phyloP scores from a whole-genome alignment of 306 rosid genomes.

The Citrullus amarus region DNA sequence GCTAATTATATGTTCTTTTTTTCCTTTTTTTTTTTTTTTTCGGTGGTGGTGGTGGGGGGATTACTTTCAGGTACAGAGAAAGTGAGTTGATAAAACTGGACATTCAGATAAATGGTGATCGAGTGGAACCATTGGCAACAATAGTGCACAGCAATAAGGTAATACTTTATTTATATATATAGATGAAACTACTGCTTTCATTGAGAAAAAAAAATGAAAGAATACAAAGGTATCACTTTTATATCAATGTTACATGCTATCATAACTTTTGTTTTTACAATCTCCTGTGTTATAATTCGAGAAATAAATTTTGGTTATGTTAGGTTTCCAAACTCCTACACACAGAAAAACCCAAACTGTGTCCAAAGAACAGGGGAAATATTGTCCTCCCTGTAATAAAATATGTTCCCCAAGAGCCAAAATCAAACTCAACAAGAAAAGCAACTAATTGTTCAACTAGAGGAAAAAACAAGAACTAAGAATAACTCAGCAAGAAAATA shows the following conservation, averaged over 20 bases:
- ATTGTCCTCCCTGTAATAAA: too few species aligned
- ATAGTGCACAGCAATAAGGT: conserved; percentile 87
- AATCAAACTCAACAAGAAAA: too few species aligned
- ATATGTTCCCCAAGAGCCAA: too few species aligned
- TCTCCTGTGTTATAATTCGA: background rate
- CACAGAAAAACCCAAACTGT: too few species aligned
- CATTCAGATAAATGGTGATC: conserved; percentile 72
- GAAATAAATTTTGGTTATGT: background rate
- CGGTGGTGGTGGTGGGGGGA: background rate
- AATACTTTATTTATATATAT: background rate
- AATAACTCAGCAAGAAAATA: too few species aligned
- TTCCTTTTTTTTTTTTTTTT: background rate
- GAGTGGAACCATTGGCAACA: conserved; percentile 77
- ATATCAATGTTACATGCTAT: background rate
- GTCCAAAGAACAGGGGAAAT: too few species aligned
- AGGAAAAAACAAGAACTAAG: too few species aligned
- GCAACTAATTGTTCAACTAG: too few species aligned
- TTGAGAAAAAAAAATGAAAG: too few species aligned
- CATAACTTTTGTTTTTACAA: background rate
- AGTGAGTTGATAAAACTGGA: conserved; percentile 74
- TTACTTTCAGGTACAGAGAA: conserved; percentile 51
- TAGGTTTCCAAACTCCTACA: too few species aligned
- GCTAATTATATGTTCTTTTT: background rate
- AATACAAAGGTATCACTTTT: too few species aligned
- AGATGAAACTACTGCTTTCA: too few species aligned